Evolutionary conservation across 2,329 filamentous ascomycete species (phyloP).

Genomic region (Colletotrichum destructivum): DNA sequence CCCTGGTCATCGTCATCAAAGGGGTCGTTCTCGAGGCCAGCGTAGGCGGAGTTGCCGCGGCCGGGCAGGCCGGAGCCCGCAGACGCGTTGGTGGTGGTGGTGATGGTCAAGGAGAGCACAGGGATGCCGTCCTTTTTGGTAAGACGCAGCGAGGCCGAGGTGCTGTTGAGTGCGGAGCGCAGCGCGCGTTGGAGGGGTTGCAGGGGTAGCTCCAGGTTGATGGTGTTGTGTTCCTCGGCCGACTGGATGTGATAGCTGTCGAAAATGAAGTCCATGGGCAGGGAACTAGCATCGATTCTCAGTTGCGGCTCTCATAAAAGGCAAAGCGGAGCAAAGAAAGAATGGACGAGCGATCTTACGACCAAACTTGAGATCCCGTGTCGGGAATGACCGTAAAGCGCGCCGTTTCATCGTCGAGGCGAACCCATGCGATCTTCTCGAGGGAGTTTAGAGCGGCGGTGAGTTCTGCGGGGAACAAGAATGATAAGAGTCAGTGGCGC

Average conservation of each 20-base stretch:
- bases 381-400: slow-evolving; percentile 98
- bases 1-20: slow-evolving; percentile 61
- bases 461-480: slow-evolving; percentile 64
- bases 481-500: background rate
- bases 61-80: slow-evolving; percentile 50
- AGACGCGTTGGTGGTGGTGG: slow-evolving; percentile 75
- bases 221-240: slow-evolving; percentile 85
- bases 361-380: slow-evolving; percentile 96
- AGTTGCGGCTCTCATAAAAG: slow-evolving; percentile 6
- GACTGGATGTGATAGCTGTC: slow-evolving; percentile 89
- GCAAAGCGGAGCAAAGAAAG: too few relatives aligned
- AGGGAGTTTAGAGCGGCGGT: slow-evolving; percentile 75
- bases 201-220: slow-evolving; percentile 97
- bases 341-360: slow-evolving; percentile 67
- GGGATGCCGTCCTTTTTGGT: slow-evolving; percentile 94
- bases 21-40: slow-evolving; percentile 52
- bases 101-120: slow-evolving; percentile 90
- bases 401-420: slow-evolving; percentile 87
- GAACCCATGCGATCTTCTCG: slow-evolving; percentile 91
- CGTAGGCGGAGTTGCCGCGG: slow-evolving; percentile 43
- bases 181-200: slow-evolving; percentile 90
- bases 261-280: slow-evolving; percentile 87
- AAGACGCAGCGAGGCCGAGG: slow-evolving; percentile 86
- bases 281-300: slow-evolving; percentile 58
- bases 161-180: slow-evolving; percentile 86